Percentiles rank a stretch among this genome's conserved stretches.
Evolutionary conservation across 2,329 filamentous ascomycete species (phyloP).

Genomic region (Diaporthe citriasiana): DNA sequence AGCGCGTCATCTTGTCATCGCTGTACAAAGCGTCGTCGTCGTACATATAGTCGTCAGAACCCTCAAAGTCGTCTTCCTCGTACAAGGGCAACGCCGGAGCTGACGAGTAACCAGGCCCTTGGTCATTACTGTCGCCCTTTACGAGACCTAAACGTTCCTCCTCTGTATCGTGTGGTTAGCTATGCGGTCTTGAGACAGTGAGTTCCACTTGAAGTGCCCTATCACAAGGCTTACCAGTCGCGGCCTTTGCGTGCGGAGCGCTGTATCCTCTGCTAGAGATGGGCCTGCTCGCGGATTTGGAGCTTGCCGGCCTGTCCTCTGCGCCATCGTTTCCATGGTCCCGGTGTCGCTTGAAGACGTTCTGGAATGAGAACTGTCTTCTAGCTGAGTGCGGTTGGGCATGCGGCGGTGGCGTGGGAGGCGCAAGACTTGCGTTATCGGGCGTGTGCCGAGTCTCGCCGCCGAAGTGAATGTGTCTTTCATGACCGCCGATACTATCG

Average conservation of each 20-base stretch:
- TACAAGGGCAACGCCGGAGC: slow-evolving; percentile 54
- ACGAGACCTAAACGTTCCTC: slow-evolving; percentile 88
- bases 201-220: too few species aligned
- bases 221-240: slow-evolving; percentile 59
- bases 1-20: slow-evolving; percentile 52
- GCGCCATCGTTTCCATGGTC: slow-evolving; percentile 46
- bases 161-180: slow-evolving; percentile 59
- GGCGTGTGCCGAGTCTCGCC: slow-evolving; percentile 54
- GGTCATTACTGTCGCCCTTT: slow-evolving; percentile 79
- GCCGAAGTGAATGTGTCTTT: slow-evolving; percentile 63
- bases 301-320: slow-evolving; percentile 46
- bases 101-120: slow-evolving; percentile 45
- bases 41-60: slow-evolving; percentile 45
- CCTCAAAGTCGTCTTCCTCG: slow-evolving; percentile 53
- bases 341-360: slow-evolving; percentile 77
- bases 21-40: slow-evolving; percentile 48
- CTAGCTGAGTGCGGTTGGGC: slow-evolving; percentile 63
- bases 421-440: slow-evolving; percentile 58
- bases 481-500: slow-evolving; percentile 58
- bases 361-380: slow-evolving; percentile 93
- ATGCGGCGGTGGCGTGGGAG: slow-evolving; percentile 72
- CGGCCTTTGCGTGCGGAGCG: slow-evolving; percentile 61
- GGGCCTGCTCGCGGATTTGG: slow-evolving; percentile 52
- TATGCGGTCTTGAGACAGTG: not conserved
- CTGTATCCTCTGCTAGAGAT: slow-evolving; percentile 58